Percentiles rank a stretch among this genome's conserved stretches.
phyloP scores from a whole-genome alignment of 2,329 filamentous ascomycete genomes.

The Tolypocladium amazonense region DNA sequence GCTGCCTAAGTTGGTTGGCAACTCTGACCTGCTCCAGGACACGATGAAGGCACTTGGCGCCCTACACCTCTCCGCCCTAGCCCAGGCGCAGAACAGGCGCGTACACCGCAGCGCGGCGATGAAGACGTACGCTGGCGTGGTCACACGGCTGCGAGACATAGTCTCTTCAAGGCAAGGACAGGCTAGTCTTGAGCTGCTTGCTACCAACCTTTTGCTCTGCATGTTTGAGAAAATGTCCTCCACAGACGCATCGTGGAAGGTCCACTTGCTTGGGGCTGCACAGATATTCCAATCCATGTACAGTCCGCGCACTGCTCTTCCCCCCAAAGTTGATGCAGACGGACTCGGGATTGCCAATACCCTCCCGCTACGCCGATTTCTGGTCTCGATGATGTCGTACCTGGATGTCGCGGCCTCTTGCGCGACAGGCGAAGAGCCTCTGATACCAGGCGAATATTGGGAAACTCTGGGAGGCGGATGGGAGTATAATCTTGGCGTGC shows the following conservation, averaged over 20 bases:
- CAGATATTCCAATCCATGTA: constrained; percentile 19
- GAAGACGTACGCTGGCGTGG: too few species aligned
- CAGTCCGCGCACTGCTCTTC: constrained; percentile 1
- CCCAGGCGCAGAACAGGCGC: too few species aligned
- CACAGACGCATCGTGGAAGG: constrained; percentile 20
- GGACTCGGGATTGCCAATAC: not conserved
- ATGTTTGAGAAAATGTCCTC: too few species aligned
- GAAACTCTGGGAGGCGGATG: constrained; percentile 23
- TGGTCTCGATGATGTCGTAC: constrained; percentile 26
- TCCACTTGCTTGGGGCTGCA: constrained; percentile 23
- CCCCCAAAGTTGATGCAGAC: not conserved
- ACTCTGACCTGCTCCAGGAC: too few species aligned
- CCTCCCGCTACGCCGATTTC: constrained; percentile 13
- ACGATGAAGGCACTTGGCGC: too few species aligned
- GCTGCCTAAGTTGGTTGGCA: too few species aligned
- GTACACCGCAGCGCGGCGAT: too few species aligned
- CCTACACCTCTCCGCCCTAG: too few species aligned
- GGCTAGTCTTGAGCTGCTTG: too few species aligned
- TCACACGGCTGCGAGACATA: too few species aligned
- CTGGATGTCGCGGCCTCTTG: constrained; percentile 27
- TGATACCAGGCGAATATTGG: constrained; percentile 26
- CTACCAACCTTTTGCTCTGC: too few species aligned
- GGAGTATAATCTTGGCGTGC: constrained; percentile 18
- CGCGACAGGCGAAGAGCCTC: constrained; percentile 22
- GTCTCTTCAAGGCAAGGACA: too few species aligned